Conservation (phyloP, 352 stramenopile species). For the Peronospora farinosa region DNA sequence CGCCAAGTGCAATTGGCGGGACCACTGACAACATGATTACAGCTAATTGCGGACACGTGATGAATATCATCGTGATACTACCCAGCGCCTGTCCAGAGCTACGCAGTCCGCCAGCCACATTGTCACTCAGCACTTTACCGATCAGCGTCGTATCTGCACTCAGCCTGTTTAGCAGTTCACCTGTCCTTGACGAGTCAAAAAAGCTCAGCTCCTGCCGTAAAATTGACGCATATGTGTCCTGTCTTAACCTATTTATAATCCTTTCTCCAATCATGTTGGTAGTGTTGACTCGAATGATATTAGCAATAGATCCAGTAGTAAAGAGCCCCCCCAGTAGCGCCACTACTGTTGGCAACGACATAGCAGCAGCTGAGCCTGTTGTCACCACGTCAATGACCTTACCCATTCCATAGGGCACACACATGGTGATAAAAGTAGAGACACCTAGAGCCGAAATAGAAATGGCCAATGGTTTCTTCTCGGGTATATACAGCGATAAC, state of each 20-base stretch:
- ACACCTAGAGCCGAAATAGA: slow-evolving; percentile 57
- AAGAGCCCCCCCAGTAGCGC: slow-evolving; percentile 64
- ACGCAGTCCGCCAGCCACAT: slow-evolving; percentile 71
- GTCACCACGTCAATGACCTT: slow-evolving; percentile 75
- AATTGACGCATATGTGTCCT: slow-evolving; percentile 76
- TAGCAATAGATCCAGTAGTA: slow-evolving; percentile 56
- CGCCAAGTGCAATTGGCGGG: slow-evolving; percentile 86
- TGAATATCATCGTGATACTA: slow-evolving; percentile 87
- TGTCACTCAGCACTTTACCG: slow-evolving; percentile 90
- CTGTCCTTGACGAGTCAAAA: slow-evolving; percentile 86
- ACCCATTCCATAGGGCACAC: slow-evolving; percentile 74
- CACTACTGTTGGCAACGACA: slow-evolving; percentile 45
- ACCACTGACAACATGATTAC: slow-evolving; percentile 88
- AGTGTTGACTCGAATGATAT: slow-evolving; percentile 65
- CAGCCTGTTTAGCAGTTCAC: slow-evolving; percentile 88
- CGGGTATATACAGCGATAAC: slow-evolving; percentile 54
- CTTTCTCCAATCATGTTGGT: slow-evolving; percentile 85
- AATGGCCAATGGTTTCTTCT: slow-evolving; percentile 60
- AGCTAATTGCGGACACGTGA: slow-evolving; percentile 87
- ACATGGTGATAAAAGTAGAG: slow-evolving; percentile 73
- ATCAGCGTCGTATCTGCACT: slow-evolving; percentile 88
- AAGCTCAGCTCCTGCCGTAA: slow-evolving; percentile 86
- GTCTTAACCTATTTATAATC: slow-evolving; percentile 71
- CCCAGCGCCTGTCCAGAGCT: slow-evolving; percentile 76
- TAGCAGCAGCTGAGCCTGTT: slow-evolving; percentile 29